Evolutionary conservation across 768 basidiomycete species (phyloP), one percentile per base, ranked within the genome.

Genomic region (Aureoboletus auriporus): DNA sequence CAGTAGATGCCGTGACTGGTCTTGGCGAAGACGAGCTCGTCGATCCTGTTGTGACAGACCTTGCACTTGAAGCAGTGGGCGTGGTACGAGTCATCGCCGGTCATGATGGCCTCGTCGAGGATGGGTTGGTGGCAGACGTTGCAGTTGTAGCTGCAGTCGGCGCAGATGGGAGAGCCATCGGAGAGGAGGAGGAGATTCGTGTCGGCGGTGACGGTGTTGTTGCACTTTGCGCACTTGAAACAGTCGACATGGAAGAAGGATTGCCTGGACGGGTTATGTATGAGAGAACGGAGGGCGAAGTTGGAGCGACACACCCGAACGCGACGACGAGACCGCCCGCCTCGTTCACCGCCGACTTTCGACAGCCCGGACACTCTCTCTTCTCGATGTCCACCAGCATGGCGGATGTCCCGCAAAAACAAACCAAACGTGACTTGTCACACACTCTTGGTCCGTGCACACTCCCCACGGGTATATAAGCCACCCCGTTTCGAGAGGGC

Each of bases 41-140:
- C 94, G 54, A 99, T 99, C 49, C 92, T 80, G 63, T 88, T 86
- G 66, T 82, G 83, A 74, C 96, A 99, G 44, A 93, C 86, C 61
- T 91, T 87, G 73, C 96, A 99, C 58, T 95, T 94, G 76, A 99
- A 99, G 71, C 96, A 99, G 55, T 93, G 89, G 6, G 96, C 94
- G 65, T 98, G 96, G 60, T 98, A 99, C 0, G 93, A 92, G 65
- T 98, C 96, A 68, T 99, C 93, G 51, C 93, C 96, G 7, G 96
- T 95, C 91, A 99, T 97, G 67, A 98, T 97, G 9, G 96, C 96
- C 64, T 99, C 96, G 71, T 99, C 94, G 47, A 94, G 85, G 55
- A 99, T 99, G 39, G 93, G 90, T 48, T 83, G 82, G 39, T 84
- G 84, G 72, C 96, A 99, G 49, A 97, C 86, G 62, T 87, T 95